Evolutionary conservation across 305 asterid species (phyloP).

Genomic region (Coffea humblotiana): DNA sequence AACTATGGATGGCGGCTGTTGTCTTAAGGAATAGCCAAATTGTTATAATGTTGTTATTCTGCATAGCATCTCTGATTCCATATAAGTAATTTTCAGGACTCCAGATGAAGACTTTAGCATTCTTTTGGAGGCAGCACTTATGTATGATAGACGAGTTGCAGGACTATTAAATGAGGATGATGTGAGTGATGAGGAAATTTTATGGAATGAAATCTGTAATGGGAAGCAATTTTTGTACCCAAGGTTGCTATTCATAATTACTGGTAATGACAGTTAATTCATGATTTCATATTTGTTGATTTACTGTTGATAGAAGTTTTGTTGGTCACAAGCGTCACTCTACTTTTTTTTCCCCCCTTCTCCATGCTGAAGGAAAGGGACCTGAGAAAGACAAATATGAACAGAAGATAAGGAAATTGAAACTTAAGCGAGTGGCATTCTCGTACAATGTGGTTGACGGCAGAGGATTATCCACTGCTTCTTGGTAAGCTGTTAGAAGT

Average conservation of each 20-base stretch:
- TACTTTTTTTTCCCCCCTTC: background rate
- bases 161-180: constrained; percentile 76
- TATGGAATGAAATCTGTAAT: constrained; percentile 63
- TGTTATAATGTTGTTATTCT: background rate
- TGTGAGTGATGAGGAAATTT: constrained; percentile 51
- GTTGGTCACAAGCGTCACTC: background rate
- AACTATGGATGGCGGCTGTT: background rate
- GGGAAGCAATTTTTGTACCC: constrained; percentile 71
- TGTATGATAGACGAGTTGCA: constrained; percentile 95
- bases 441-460: constrained; percentile 94
- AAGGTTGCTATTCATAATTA: constrained; percentile 82
- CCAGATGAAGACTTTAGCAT: constrained; percentile 96
- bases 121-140: constrained; percentile 92
- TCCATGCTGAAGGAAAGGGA: constrained; percentile 70
- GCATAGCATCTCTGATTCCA: background rate
- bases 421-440: constrained; percentile 91
- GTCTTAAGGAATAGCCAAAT: too few species aligned
- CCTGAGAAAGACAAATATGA: constrained; percentile 97
- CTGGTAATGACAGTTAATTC: constrained; percentile 54
- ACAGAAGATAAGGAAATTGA: constrained; percentile 70
- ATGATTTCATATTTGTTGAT: background rate
- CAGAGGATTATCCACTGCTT: constrained; percentile 94
- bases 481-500: constrained; percentile 56
- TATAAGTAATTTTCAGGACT: constrained; percentile 57
- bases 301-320: background rate